These are phyloP conservation scores for Floccularia luteovirens DNA, from an alignment of 768 basidiomycete species.

Conservation along the genomic window DNA sequence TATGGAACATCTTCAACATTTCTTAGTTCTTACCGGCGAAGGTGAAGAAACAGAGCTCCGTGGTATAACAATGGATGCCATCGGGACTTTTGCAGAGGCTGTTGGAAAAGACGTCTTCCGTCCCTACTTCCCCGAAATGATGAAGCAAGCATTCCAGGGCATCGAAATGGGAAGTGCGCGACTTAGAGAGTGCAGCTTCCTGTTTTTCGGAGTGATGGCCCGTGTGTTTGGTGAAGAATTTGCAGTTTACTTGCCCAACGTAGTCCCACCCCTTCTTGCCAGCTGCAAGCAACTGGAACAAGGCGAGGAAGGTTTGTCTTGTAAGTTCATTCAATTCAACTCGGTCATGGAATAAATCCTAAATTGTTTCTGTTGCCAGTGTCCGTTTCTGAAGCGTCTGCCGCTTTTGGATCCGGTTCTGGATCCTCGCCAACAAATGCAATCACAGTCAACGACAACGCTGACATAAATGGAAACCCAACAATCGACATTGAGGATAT, in stretches of 20 bases:
- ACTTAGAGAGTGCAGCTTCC: conserved; percentile 90
- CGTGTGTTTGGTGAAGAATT: conserved; percentile 94
- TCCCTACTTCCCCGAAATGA: conserved; percentile 93
- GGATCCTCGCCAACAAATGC: conserved; percentile 68
- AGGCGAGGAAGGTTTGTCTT: conserved; percentile 31
- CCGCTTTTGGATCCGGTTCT: conserved; percentile 65
- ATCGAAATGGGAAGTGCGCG: conserved; percentile 81
- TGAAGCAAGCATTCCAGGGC: conserved; percentile 91
- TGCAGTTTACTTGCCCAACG: conserved; percentile 74
- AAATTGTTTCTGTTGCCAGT: conserved; percentile 22
- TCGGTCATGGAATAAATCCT: not conserved
- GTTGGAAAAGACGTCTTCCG: conserved; percentile 92
- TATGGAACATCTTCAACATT: conserved; percentile 82
- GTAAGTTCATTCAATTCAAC: not conserved
- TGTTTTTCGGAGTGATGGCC: conserved; percentile 99
- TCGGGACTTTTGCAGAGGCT: conserved; percentile 96
- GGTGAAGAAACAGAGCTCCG: conserved; percentile 93
- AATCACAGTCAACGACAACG: conserved; percentile 51
- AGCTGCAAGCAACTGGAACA: conserved; percentile 79
- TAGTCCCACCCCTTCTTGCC: conserved; percentile 77
- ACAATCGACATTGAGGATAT: conserved; percentile 68
- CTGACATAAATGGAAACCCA: conserved; percentile 46
- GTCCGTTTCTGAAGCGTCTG: conserved; percentile 43
- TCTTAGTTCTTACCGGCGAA: conserved; percentile 77
- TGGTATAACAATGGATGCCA: conserved; percentile 97